Conservation (phyloP, 768 basidiomycete genomes). For the Collybia sp. region DNA sequence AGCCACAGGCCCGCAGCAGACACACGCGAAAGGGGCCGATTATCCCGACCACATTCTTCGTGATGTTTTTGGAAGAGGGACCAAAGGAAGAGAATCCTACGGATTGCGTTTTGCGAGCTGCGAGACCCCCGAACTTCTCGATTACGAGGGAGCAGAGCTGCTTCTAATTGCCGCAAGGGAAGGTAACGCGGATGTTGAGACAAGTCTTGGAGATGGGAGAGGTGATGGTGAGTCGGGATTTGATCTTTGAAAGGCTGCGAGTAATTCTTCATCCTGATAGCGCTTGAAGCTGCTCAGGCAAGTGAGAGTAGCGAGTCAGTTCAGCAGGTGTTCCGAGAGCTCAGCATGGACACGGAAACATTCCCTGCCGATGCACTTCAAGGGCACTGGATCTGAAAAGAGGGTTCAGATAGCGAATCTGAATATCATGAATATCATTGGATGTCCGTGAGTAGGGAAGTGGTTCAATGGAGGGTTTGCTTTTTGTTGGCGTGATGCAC, state of each 20-base stretch:
- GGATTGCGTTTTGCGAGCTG: conserved; percentile 50
- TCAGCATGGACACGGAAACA: conserved; percentile 33
- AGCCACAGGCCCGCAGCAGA: conserved; percentile 24
- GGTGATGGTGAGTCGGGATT: conserved; percentile 36
- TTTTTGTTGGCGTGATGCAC: too few relatives aligned
- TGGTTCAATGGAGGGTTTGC: too few relatives aligned
- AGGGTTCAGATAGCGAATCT: too few relatives aligned
- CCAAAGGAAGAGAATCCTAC: conserved; percentile 25
- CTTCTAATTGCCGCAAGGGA: conserved; percentile 49
- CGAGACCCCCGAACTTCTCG: conserved; percentile 45
- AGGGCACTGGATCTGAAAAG: conserved; percentile 42
- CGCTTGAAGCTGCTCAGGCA: conserved; percentile 32
- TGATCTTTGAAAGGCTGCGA: not conserved
- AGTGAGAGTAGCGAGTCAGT: conserved; percentile 32
- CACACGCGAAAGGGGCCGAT: conserved; percentile 28
- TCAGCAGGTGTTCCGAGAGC: conserved; percentile 39
- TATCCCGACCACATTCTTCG: conserved; percentile 45
- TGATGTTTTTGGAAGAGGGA: conserved; percentile 41
- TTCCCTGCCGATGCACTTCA: conserved; percentile 43
- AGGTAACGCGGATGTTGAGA: conserved; percentile 42
- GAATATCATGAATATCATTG: too few relatives aligned
- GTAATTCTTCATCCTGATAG: conserved; percentile 17
- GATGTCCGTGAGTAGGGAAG: too few relatives aligned
- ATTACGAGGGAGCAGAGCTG: conserved; percentile 50
- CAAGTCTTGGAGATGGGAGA: conserved; percentile 46